Percentiles rank a stretch among this genome's conserved stretches.
Conservation (phyloP, 768 basidiomycete species). For the Boletus speciosus region DNA sequence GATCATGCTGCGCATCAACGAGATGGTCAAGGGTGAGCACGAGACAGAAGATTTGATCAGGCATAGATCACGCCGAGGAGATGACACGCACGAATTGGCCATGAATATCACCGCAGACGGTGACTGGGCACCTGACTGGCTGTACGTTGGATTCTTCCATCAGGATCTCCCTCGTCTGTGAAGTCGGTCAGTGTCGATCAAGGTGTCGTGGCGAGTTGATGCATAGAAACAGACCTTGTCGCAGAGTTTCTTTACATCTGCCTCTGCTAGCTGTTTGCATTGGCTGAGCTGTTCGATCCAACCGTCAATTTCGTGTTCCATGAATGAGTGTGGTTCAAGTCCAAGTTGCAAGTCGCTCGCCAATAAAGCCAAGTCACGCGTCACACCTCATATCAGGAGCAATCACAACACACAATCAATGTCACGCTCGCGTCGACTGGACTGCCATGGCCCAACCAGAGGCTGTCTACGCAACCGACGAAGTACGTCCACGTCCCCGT, state of each 20-base stretch:
- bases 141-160: slow-evolving; percentile 99
- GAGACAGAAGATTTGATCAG: slow-evolving; percentile 22
- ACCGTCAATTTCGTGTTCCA: slow-evolving; percentile 80
- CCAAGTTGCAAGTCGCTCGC: slow-evolving; percentile 21
- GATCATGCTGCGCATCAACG: slow-evolving; percentile 75
- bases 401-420: slow-evolving; percentile 23
- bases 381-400: slow-evolving; percentile 24
- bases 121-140: slow-evolving; percentile 97
- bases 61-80: slow-evolving; percentile 16
- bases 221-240: slow-evolving; percentile 71
- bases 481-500: slow-evolving; percentile 43
- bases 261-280: slow-evolving; percentile 95
- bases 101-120: slow-evolving; percentile 99
- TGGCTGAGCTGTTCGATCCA: slow-evolving; percentile 97
- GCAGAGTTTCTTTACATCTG: slow-evolving; percentile 95
- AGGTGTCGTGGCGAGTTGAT: neutral
- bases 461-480: slow-evolving; percentile 84
- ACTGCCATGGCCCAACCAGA: slow-evolving; percentile 42
- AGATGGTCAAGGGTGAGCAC: slow-evolving; percentile 7
- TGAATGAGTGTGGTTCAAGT: slow-evolving; percentile 22
- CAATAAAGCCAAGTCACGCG: slow-evolving; percentile 24
- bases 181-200: slow-evolving; percentile 17
- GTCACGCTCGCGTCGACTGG: slow-evolving; percentile 22
- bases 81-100: slow-evolving; percentile 91
- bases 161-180: slow-evolving; percentile 92